A percentile compares a stretch with the other conserved stretches of the same genome.
Conservation (phyloP, 106 monocot species). For the Amphibolis antarctica region DNA sequence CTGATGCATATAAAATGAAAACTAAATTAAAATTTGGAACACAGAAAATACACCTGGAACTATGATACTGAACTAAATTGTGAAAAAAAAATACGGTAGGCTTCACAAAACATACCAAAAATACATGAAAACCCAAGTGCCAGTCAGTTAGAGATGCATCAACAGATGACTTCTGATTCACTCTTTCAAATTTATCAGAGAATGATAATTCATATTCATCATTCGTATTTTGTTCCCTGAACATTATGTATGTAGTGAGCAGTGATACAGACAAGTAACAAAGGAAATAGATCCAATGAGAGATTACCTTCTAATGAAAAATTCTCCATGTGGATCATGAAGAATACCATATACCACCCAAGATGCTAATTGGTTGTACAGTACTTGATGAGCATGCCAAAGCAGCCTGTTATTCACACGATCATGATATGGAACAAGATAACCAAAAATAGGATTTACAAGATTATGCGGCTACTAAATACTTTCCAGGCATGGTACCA, state of each 20-base stretch:
- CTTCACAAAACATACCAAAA: slow-evolving; percentile 41
- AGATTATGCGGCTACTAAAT: background rate
- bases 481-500: no score
- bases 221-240: slow-evolving; percentile 57
- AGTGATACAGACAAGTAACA: background rate
- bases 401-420: slow-evolving; percentile 52
- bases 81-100: background rate
- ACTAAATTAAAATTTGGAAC: no score
- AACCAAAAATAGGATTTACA: background rate
- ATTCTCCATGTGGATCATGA: slow-evolving; percentile 85
- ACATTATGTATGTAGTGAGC: slow-evolving; percentile 1
- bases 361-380: slow-evolving; percentile 82
- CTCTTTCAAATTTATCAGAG: slow-evolving; percentile 31
- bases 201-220: slow-evolving; percentile 44
- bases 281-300: no score
- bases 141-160: slow-evolving; percentile 64
- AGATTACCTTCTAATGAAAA: slow-evolving; percentile 79
- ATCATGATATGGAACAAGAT: background rate
- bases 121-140: slow-evolving; percentile 85
- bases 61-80: background rate
- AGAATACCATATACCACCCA: slow-evolving; percentile 99
- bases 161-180: slow-evolving; percentile 42
- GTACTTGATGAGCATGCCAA: slow-evolving; percentile 97
- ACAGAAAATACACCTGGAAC: background rate
- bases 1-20: no score